These are phyloP conservation scores for Nicotiana knightiana DNA, from an alignment of 257 asterid species.

Conservation along the genomic window DNA sequence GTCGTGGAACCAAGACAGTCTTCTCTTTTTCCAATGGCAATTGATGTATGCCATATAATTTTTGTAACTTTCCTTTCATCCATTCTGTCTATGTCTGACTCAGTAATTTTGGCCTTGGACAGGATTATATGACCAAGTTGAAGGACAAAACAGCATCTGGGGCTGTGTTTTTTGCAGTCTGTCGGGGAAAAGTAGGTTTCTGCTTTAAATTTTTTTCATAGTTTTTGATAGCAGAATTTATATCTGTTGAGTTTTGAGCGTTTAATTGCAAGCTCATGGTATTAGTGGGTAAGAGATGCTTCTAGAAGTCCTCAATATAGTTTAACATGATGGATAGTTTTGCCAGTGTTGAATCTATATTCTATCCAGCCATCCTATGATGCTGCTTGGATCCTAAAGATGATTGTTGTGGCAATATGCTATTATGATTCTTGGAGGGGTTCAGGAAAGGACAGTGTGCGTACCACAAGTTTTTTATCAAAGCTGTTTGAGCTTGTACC, in stretches of 20 bases:
- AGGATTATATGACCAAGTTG: conserved; percentile 86
- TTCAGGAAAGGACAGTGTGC: not conserved
- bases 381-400: not conserved
- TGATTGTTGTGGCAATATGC: not conserved
- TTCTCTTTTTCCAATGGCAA: conserved; percentile 69
- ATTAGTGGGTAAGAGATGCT: not conserved
- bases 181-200: conserved; percentile 89
- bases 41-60: conserved; percentile 43
- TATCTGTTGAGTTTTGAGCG: not conserved
- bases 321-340: not conserved
- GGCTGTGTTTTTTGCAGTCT: conserved; percentile 90
- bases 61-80: not conserved
- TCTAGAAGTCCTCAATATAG: not conserved
- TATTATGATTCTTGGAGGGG: not conserved
- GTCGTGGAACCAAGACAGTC: conserved; percentile 98
- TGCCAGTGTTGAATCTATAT: not conserved
- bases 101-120: not conserved
- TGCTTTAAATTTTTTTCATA: not conserved
- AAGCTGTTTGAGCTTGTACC: not conserved
- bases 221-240: not conserved
- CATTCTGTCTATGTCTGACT: conserved; percentile 2
- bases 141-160: conserved; percentile 67
- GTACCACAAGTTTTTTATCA: not conserved
- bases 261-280: not conserved
- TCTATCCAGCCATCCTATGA: not conserved